A percentile compares a stretch with the other conserved stretches of the same genome.
Conservation (phyloP, 2,329 filamentous ascomycete genomes). For the Aspergillus fijiensis region DNA sequence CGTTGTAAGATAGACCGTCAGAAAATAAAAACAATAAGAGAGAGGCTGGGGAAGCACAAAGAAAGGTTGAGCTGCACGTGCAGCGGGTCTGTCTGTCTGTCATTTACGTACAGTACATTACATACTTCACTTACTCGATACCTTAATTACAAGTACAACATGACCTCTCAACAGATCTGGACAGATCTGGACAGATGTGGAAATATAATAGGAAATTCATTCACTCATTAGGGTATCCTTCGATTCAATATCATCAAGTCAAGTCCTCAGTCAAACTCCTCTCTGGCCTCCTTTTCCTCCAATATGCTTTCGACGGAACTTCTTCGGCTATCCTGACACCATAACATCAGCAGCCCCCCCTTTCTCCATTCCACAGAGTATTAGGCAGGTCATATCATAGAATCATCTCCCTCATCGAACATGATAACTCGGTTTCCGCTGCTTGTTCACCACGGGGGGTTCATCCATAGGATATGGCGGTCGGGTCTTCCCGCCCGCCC, state of each 20-base stretch:
- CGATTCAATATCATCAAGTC: constrained; percentile 3
- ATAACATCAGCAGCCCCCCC: neutral
- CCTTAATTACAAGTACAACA: too few relatives aligned
- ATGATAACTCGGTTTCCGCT: constrained; percentile 75
- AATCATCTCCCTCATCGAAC: constrained; percentile 41
- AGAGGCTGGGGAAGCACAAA: neutral
- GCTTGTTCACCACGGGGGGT: constrained; percentile 79
- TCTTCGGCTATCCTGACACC: neutral
- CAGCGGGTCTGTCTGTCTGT: neutral
- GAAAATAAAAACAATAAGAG: neutral
- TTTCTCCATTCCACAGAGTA: neutral
- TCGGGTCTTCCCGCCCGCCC: constrained; percentile 25
- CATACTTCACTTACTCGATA: too few relatives aligned
- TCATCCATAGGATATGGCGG: constrained; percentile 81
- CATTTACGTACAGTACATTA: too few relatives aligned
- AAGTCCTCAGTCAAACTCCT: neutral
- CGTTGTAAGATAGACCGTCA: neutral
- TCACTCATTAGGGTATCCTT: constrained; percentile 9
- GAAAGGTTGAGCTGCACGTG: neutral
- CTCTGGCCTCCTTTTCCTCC: neutral
- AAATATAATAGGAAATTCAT: neutral
- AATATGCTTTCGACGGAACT: neutral
- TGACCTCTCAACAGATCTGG: too few relatives aligned
- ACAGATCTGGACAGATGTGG: too few relatives aligned
- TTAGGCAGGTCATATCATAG: constrained; percentile 11